Base-by-base conservation (phyloP, 2,329 filamentous ascomycete species). In the Fusarium oxysporum region DNA sequence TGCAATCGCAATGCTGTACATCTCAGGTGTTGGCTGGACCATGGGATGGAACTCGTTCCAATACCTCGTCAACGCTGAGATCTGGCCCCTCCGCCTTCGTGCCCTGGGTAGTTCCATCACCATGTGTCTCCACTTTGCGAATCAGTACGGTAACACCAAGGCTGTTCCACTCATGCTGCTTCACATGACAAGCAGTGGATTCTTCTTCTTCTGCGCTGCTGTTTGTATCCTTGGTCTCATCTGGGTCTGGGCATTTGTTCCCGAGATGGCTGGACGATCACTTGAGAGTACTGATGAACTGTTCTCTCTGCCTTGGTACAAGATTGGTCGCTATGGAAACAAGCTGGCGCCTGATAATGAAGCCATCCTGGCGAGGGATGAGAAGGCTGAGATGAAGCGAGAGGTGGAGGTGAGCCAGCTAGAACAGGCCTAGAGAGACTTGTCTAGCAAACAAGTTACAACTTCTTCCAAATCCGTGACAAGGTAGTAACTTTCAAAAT, bases 221-320 rank as follows among this genome's bases (percentile, higher is more conserved):
- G 64, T 63, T 3, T 73, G 59, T 30, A n/a, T 73, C 1, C 40
- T 73, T 1, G 91, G 91, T 14, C 86, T 90, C 3, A 54, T 86
- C 7, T 93, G 90, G 89, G 91, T 90, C 11, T 91, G 85, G 84
- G 87, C 92, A 77, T 89, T 86, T 75, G 85, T 93, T 6, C 91
- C 91, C 0, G 91, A 93, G 82, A 91, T 90, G 0, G 86, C 86
- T 0, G 91, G 90, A 6, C 80, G 83, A 21, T 83, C 81, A 47
- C 82, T 91, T 16, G 89, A 91, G 81, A 87, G 85, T 55, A 91
- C 92, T 84, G 90, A 93, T 77, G 83, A 85, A 23, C 80, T 93
- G 72, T 93, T 93, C 77, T 86, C 85, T 38, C 81, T 92, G 61
- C 89, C 89, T 1, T 93, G 91, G 92, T 88, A 91, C 77, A 85